Evolutionary conservation across 192 early-diverging fungal genomes (phyloP).

Genomic region (Backusella sp.): DNA sequence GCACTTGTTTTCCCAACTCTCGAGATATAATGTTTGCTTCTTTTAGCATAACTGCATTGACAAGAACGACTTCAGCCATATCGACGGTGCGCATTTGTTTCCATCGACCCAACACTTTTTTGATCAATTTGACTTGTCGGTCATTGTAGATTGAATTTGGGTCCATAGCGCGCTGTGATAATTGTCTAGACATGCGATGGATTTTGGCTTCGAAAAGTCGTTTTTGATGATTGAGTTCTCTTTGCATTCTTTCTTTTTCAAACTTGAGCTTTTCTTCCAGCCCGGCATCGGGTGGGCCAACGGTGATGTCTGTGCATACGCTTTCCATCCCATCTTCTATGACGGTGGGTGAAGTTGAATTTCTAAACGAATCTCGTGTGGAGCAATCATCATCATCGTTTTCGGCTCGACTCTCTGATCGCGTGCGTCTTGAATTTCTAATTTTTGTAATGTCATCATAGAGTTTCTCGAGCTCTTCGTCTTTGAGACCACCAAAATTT

Average conservation of each 20-base stretch:
- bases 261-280: constrained; percentile 43
- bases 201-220: constrained; percentile 56
- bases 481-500: constrained; percentile 53
- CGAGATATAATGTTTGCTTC: constrained; percentile 89
- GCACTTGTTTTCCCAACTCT: constrained; percentile 77
- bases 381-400: constrained; percentile 32
- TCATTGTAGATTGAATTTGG: constrained; percentile 43
- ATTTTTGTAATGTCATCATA: constrained; percentile 60
- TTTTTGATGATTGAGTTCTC: constrained; percentile 48
- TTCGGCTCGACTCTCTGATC: constrained; percentile 47
- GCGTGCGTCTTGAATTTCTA: constrained; percentile 44
- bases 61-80: constrained; percentile 67
- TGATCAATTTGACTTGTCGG: constrained; percentile 41
- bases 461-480: constrained; percentile 54
- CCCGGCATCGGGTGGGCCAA: constrained; percentile 22
- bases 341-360: constrained; percentile 20
- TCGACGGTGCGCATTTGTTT: constrained; percentile 54
- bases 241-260: constrained; percentile 54
- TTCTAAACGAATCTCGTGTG: constrained; percentile 23
- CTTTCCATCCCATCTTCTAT: constrained; percentile 40
- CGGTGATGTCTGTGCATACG: constrained; percentile 34
- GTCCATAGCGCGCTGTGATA: constrained; percentile 31
- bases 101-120: constrained; percentile 45
- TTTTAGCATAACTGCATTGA: constrained; percentile 72
- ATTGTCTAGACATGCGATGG: constrained; percentile 40